Percentiles rank a stretch among this genome's conserved stretches.
phyloP scores from a whole-genome alignment of 768 basidiomycete genomes.

The Hebeloma cylindrosporum region DNA sequence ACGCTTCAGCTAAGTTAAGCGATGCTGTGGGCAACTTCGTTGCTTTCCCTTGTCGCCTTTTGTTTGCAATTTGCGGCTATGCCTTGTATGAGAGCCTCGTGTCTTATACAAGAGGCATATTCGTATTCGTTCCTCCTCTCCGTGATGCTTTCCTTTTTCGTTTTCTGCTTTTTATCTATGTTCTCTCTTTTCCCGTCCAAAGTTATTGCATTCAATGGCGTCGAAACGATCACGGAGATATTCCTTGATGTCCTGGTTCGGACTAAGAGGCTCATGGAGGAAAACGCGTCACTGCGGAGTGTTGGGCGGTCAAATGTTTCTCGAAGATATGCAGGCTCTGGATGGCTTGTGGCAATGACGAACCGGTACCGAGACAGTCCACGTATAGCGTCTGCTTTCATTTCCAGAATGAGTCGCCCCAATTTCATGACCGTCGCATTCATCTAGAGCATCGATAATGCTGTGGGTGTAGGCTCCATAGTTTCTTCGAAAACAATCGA shows the following conservation, averaged over 20 bases:
- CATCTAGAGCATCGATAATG: conserved; percentile 30
- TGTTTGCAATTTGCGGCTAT: conserved; percentile 3
- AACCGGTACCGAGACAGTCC: conserved; percentile 22
- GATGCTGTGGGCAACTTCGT: background rate
- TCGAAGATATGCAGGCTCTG: conserved; percentile 25
- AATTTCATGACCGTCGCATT: conserved; percentile 14
- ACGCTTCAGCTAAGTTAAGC: conserved; percentile 48
- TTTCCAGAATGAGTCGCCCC: conserved; percentile 17
- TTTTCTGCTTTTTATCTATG: background rate
- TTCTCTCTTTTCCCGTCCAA: background rate
- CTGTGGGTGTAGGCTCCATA: background rate
- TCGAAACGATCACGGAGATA: conserved; percentile 17
- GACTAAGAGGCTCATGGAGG: conserved; percentile 6
- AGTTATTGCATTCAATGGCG: conserved; percentile 5
- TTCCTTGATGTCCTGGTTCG: conserved; percentile 17
- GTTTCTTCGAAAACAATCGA: conserved; percentile 8
- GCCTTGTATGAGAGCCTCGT: too few species aligned
- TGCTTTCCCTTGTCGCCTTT: conserved; percentile 6
- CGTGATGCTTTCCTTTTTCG: conserved; percentile 4
- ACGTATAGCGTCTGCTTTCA: background rate
- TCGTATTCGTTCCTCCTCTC: too few species aligned
- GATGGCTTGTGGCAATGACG: conserved; percentile 27
- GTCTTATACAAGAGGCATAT: too few species aligned
- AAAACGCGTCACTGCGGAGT: background rate
- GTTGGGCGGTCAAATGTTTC: conserved; percentile 6